A percentile compares a stretch with the other conserved stretches of the same genome.
Evolutionary conservation across 225 moss, liverwort and hornwort genomes (phyloP).

Genomic region (Climacium dendroides): DNA sequence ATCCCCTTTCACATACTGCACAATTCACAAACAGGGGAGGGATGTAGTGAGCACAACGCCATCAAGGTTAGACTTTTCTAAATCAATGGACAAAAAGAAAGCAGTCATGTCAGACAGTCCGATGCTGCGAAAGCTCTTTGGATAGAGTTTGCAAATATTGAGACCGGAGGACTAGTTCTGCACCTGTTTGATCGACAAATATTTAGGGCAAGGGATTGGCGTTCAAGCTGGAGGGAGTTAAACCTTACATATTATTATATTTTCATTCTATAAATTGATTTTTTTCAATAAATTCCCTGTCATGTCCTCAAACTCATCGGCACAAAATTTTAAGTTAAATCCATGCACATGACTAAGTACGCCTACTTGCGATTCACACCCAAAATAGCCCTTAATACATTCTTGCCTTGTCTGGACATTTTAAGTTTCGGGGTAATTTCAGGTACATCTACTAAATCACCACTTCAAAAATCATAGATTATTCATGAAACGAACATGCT

Average conservation of each 20-base stretch:
- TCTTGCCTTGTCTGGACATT: too few relatives aligned
- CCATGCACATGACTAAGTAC: neutral
- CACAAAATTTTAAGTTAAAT: neutral
- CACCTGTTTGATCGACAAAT: neutral
- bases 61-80: neutral
- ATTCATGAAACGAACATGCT: neutral
- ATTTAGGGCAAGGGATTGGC: neutral
- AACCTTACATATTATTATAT: neutral
- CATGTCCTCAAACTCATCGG: neutral
- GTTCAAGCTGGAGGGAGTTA: neutral
- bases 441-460: neutral
- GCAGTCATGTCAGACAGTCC: neutral
- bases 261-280: neutral
- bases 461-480: neutral
- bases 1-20: constrained; percentile 73
- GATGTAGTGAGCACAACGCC: neutral
- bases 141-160: neutral
- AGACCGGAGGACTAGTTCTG: neutral
- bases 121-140: neutral
- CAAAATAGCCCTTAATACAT: neutral
- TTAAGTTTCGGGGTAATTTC: too few relatives aligned
- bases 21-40: neutral
- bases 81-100: neutral
- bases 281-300: neutral
- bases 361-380: neutral